Conservation (phyloP, 306 rosid species). For the Vigna nakashimae region DNA sequence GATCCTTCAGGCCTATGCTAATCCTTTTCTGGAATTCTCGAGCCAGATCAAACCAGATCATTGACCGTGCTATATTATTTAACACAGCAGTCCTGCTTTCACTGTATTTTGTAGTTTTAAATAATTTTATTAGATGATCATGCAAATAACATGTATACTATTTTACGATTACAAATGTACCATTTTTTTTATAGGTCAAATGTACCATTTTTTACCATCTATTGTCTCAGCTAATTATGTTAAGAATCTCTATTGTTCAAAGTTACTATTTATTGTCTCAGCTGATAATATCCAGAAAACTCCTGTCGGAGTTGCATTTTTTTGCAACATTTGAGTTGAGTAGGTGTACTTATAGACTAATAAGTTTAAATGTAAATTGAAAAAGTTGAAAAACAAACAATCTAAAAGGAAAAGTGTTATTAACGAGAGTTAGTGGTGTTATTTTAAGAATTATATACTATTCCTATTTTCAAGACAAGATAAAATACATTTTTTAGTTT, state of each 20-base stretch:
- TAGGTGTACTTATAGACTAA: not conserved
- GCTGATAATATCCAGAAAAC: not conserved
- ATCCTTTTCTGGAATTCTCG: slow-evolving; percentile 11
- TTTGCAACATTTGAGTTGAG: not conserved
- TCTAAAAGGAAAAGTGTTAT: not conserved
- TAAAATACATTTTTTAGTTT: no score
- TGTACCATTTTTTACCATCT: slow-evolving; percentile 25
- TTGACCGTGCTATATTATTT: slow-evolving; percentile 41
- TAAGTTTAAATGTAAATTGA: not conserved
- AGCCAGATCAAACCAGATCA: slow-evolving; percentile 28
- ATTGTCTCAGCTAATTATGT: no score
- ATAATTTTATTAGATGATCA: slow-evolving; percentile 19
- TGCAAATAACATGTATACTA: slow-evolving; percentile 35
- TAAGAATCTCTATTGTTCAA: no score
- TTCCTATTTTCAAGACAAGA: no score
- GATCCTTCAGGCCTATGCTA: slow-evolving; percentile 18
- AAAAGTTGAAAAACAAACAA: not conserved
- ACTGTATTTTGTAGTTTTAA: slow-evolving; percentile 32
- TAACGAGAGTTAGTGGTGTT: not conserved
- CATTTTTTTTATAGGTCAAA: not conserved
- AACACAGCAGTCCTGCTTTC: slow-evolving; percentile 30
- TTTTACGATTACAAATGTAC: slow-evolving; percentile 26
- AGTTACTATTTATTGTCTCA: not conserved
- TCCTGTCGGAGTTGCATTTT: not conserved
- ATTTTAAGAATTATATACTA: not conserved